Evolutionary conservation across 352 stramenopile species (phyloP).

Genomic region (Hyaloperonospora arabidopsidis): DNA sequence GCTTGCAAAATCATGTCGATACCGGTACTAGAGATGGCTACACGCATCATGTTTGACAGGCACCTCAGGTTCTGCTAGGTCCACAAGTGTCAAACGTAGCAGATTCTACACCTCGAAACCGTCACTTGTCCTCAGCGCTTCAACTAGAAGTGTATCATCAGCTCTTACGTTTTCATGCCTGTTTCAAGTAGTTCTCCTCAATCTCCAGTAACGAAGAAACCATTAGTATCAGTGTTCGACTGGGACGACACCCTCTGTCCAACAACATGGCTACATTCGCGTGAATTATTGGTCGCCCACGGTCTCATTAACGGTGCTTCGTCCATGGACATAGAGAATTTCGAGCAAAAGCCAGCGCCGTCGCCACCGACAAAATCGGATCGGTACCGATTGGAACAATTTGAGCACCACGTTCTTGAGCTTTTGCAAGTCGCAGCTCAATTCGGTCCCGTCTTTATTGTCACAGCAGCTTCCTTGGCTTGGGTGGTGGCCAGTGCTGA

Average conservation of each 20-base stretch:
- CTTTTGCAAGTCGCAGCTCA: conserved; percentile 35
- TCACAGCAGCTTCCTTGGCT: conserved; percentile 46
- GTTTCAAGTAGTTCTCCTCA: no score
- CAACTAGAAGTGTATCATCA: no score
- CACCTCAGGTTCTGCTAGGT: no score
- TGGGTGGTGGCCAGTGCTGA: conserved; percentile 43
- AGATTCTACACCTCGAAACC: no score
- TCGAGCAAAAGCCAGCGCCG: conserved; percentile 2
- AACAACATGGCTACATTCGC: conserved; percentile 44
- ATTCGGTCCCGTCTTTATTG: conserved; percentile 50
- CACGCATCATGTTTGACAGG: no score
- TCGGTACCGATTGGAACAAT: conserved; percentile 20
- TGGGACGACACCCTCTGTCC: conserved; percentile 58
- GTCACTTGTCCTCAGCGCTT: no score
- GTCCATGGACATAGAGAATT: conserved; percentile 20
- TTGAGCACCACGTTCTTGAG: conserved; percentile 36
- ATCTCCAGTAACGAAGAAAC: no score
- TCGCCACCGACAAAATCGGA: conserved; percentile 17
- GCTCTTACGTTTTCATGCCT: no score
- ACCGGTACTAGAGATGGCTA: no score
- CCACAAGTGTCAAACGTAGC: no score
- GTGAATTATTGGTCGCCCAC: conserved; percentile 35
- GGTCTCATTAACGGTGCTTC: conserved; percentile 30
- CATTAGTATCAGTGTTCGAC: no score
- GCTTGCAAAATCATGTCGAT: no score